Percentiles rank a stretch among this genome's conserved stretches.
phyloP scores from a whole-genome alignment of 139 green algal genomes.

The Penium margaritaceum region DNA sequence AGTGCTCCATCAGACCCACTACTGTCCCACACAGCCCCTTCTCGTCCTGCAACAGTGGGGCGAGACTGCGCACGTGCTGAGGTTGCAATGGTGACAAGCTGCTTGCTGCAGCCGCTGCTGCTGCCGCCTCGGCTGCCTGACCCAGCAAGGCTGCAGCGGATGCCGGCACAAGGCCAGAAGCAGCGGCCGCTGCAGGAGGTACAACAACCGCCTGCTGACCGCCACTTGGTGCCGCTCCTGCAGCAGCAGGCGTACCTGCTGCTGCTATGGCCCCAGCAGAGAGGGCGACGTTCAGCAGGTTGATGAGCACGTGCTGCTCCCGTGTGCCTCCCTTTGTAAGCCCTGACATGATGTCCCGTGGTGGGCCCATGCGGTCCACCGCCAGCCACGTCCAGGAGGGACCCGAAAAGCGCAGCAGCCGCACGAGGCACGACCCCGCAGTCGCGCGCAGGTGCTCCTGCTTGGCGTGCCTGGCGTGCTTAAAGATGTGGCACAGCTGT shows the following conservation, averaged over 20 bases:
- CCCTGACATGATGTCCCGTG: slow-evolving; percentile 47
- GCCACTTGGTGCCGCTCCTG: too few relatives aligned
- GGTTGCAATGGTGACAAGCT: slow-evolving; percentile 42
- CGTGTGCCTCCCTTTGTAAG: slow-evolving; percentile 53
- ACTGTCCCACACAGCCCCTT: neutral
- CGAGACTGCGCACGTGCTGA: slow-evolving; percentile 50
- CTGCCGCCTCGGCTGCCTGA: too few relatives aligned
- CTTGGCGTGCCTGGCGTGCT: slow-evolving; percentile 13
- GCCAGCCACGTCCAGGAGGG: neutral
- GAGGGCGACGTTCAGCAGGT: slow-evolving; percentile 67
- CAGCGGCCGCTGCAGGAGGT: too few relatives aligned
- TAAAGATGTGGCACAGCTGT: slow-evolving; percentile 40
- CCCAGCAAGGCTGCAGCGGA: too few relatives aligned
- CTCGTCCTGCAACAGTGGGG: slow-evolving; percentile 60
- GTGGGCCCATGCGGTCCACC: slow-evolving; percentile 54
- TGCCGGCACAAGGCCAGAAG: too few relatives aligned
- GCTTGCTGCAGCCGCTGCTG: too few relatives aligned
- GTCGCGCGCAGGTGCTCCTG: slow-evolving; percentile 65
- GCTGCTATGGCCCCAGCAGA: neutral
- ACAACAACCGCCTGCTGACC: too few relatives aligned
- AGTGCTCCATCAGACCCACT: slow-evolving; percentile 48
- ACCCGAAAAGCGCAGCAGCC: slow-evolving; percentile 56
- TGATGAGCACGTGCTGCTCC: slow-evolving; percentile 63
- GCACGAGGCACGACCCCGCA: slow-evolving; percentile 61
- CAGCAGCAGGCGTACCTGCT: neutral